These are phyloP conservation scores for Helicocarpus griseus DNA, from an alignment of 2,329 filamentous ascomycete species.

Conservation along the genomic window DNA sequence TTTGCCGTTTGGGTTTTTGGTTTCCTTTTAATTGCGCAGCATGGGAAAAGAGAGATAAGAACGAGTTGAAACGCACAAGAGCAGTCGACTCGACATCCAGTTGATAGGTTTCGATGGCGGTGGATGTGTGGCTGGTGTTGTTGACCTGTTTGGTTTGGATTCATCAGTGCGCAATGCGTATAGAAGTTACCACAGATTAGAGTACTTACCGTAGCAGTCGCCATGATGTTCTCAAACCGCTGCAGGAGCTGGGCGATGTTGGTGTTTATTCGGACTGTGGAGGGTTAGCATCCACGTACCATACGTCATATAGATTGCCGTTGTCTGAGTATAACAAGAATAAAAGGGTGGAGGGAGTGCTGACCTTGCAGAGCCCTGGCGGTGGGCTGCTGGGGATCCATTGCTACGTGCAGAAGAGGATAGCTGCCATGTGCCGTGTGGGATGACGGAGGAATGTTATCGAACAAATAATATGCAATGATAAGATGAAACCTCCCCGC, in stretches of 20 bases:
- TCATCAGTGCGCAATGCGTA: no score
- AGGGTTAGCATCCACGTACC: background rate
- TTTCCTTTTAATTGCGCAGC: background rate
- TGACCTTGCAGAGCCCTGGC: conserved; percentile 12
- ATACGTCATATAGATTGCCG: background rate
- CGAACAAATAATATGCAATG: background rate
- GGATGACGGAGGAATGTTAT: background rate
- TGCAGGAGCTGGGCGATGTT: conserved; percentile 39
- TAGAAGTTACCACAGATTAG: no score
- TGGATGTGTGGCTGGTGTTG: conserved; percentile 43
- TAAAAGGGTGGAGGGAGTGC: conserved; percentile 7
- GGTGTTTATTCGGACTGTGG: conserved; percentile 34
- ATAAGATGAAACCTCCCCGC: no score
- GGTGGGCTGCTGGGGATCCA: conserved; percentile 14
- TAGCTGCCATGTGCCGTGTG: background rate
- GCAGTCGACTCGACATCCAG: conserved; percentile 51
- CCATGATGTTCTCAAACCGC: conserved; percentile 48
- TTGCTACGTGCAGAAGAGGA: conserved; percentile 1
- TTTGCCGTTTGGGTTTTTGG: background rate
- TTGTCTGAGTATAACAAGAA: conserved; percentile 10
- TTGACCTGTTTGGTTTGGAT: conserved; percentile 34
- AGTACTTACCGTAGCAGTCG: conserved; percentile 42
- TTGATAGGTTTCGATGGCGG: conserved; percentile 48
- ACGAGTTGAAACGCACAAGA: conserved; percentile 35
- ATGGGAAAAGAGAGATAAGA: background rate